Percentiles rank a stretch among this genome's conserved stretches.
phyloP scores from a whole-genome alignment of 2,329 filamentous ascomycete genomes.

The Aureobasidium leucospermi region DNA sequence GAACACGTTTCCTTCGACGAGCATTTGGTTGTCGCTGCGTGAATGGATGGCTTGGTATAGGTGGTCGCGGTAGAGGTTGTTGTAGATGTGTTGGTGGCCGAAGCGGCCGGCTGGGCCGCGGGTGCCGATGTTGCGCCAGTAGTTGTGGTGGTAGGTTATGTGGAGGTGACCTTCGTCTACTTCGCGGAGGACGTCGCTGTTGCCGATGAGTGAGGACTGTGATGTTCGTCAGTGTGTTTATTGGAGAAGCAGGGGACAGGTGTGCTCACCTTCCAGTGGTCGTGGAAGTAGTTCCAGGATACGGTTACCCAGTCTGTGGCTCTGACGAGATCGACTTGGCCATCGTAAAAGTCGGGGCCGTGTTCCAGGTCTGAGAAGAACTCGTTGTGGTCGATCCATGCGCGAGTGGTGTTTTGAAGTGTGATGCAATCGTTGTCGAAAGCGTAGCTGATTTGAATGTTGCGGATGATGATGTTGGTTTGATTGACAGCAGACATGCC shows the following conservation, averaged over 20 bases:
- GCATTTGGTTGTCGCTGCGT: constrained; percentile 42
- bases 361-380: constrained; percentile 35
- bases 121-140: constrained; percentile 41
- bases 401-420: constrained; percentile 38
- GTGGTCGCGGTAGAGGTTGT: constrained; percentile 43
- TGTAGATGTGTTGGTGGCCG: constrained; percentile 45
- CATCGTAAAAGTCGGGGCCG: constrained; percentile 29
- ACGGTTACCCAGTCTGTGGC: constrained; percentile 41
- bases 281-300: constrained; percentile 45
- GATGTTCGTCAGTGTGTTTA: no score
- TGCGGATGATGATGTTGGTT: constrained; percentile 37
- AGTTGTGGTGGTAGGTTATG: constrained; percentile 46
- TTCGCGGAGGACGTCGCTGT: constrained; percentile 33
- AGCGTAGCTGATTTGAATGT: constrained; percentile 31
- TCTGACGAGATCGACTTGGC: constrained; percentile 40
- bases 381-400: constrained; percentile 45
- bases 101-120: constrained; percentile 44
- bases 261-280: constrained; percentile 34
- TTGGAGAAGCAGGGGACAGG: no score
- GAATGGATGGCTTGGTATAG: constrained; percentile 44
- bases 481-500: constrained; percentile 31
- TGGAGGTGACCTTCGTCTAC: constrained; percentile 39
- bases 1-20: constrained; percentile 45
- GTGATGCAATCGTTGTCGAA: constrained; percentile 37
- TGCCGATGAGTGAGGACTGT: constrained; percentile 35